Evolutionary conservation across 202 grass and related monocot genomes (phyloP), one percentile per base, ranked within the genome.

Genomic region (Alloteropsis angusta): DNA sequence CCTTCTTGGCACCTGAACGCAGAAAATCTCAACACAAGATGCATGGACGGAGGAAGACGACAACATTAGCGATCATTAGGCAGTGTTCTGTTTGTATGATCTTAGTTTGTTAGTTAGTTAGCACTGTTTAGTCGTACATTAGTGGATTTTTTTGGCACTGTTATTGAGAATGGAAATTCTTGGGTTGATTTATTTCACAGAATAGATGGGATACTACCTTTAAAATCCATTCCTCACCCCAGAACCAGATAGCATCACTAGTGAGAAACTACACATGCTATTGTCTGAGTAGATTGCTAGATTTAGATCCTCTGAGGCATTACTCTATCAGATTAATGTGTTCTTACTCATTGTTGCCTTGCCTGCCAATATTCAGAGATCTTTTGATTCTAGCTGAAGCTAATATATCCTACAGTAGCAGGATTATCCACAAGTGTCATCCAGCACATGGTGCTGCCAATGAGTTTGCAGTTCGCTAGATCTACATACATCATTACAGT

Each of bases 81-180:
- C 66, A 73, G 59, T 37, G 48, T 66, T 61, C 72, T 78, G 78
- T 60, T 77, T 89, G 66, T 82, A 74, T 58, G 77, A 82, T 82
- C 87, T 61, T 82, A 77, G 70, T 71, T 77, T 73, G 59, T 72
- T 85, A 82, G 36, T 60, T 82, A 49, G 72, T 50, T 72, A 74
- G 37, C 58, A 32, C n/a, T 76, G 37, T 76, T 69, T 84, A 66
- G 60, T 37, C 13, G 17, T 82, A 78, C 46, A 68, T 78, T 74
- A 82, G 66, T 78, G 67, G 73, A 53, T 68, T 81, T 78, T 78
- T 78, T 78, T 81, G 66, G 45, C 39, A 71, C 77, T 69, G 13
- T 44, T 75, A 16, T 68, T 55, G n/a, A 36, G 42, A 38, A 82
- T 72, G 72, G 72, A 74, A 73, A 68, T 72, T 73, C 49, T 77